Evolutionary conservation across 1,139 yeast species (phyloP).

Genomic region (Nakaseomyces nivariensis): DNA sequence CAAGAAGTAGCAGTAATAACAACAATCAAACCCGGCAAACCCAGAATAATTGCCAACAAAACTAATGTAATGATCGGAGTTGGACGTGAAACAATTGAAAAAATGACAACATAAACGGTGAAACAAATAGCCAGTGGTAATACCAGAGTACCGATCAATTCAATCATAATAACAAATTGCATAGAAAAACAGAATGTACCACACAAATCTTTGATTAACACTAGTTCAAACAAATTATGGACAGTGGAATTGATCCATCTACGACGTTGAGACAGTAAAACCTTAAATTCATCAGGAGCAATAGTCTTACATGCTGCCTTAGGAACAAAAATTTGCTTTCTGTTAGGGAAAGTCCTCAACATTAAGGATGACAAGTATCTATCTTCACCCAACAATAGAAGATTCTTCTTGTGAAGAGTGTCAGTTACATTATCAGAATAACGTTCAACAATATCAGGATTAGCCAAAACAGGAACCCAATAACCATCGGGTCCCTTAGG

Average conservation of each 20-base stretch:
- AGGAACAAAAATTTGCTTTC: slow-evolving; percentile 87
- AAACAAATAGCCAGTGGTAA: slow-evolving; percentile 87
- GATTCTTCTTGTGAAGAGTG: slow-evolving; percentile 82
- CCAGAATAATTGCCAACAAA: slow-evolving; percentile 72
- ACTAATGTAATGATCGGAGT: slow-evolving; percentile 76
- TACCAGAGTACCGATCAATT: slow-evolving; percentile 81
- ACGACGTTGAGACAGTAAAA: slow-evolving; percentile 86
- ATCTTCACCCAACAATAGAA: slow-evolving; percentile 87
- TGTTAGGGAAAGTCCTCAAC: slow-evolving; percentile 86
- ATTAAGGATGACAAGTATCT: slow-evolving; percentile 79
- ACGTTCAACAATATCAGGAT: slow-evolving; percentile 93
- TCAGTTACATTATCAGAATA: slow-evolving; percentile 84
- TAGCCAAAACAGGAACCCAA: slow-evolving; percentile 94
- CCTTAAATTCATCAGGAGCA: slow-evolving; percentile 76
- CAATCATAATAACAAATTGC: slow-evolving; percentile 88
- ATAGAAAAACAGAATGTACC: slow-evolving; percentile 96
- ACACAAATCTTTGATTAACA: slow-evolving; percentile 80
- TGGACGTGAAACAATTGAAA: slow-evolving; percentile 69
- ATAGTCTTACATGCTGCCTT: slow-evolving; percentile 93
- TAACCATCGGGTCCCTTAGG: slow-evolving; percentile 86
- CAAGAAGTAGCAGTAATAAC: slow-evolving; percentile 78
- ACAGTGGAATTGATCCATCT: slow-evolving; percentile 98
- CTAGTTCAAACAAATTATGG: slow-evolving; percentile 87
- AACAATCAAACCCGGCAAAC: slow-evolving; percentile 80
- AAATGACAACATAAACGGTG: slow-evolving; percentile 70